Evolutionary conservation across 108 stramenopile genomes (phyloP).

Genomic region (Bacterosira constricta): DNA sequence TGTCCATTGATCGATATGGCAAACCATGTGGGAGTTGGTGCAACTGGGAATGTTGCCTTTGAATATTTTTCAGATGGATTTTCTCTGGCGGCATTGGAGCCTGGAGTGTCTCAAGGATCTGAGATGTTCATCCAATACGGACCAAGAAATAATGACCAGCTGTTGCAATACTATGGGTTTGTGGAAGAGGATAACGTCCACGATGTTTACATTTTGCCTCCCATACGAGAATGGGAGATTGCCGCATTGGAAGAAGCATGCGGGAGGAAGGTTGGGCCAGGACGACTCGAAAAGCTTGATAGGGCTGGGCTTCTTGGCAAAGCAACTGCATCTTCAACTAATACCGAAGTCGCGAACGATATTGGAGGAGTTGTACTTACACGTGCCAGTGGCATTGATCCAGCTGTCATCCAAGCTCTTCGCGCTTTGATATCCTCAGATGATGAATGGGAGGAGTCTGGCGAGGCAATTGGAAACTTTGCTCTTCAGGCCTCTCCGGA

Average conservation of each 20-base stretch:
- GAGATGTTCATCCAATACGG: conserved; percentile 90
- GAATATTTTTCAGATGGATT: conserved; percentile 89
- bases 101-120: conserved; percentile 22
- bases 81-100: conserved; percentile 52
- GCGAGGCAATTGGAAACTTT: conserved; percentile 85
- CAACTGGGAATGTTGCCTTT: conserved; percentile 78
- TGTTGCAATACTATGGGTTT: conserved; percentile 94
- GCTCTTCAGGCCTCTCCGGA: conserved; percentile 54
- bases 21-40: conserved; percentile 71
- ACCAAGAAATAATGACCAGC: conserved; percentile 86
- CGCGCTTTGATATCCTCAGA: conserved; percentile 77
- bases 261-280: conserved; percentile 67
- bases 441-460: conserved; percentile 74
- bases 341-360: conserved; percentile 59
- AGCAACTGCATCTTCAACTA: conserved; percentile 1
- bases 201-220: conserved; percentile 90
- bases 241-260: conserved; percentile 70
- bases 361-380: conserved; percentile 81
- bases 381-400: conserved; percentile 76
- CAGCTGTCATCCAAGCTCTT: conserved; percentile 81
- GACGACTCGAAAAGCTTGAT: conserved; percentile 75
- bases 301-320: conserved; percentile 80
- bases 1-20: conserved; percentile 90
- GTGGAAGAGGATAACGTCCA: conserved; percentile 86
- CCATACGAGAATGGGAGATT: conserved; percentile 87